These are phyloP conservation scores for Alnus rubra DNA, from an alignment of 306 rosid genomes.

Conservation along the genomic window DNA sequence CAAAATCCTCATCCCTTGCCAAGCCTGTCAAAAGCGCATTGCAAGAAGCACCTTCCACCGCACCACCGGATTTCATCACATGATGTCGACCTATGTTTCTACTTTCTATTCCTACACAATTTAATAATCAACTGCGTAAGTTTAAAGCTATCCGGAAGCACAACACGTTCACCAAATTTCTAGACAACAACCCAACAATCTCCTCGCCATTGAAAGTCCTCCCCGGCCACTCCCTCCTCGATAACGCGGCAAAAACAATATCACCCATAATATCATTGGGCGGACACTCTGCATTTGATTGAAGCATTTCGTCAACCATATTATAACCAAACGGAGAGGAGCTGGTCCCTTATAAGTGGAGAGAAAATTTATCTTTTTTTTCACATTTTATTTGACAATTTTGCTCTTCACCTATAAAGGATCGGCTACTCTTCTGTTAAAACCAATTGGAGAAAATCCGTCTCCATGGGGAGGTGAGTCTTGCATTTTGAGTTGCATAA, in stretches of 20 bases:
- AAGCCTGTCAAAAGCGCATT: constrained; percentile 69
- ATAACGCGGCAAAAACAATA: constrained; percentile 45
- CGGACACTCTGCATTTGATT: constrained; percentile 30
- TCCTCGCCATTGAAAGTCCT: constrained; percentile 47
- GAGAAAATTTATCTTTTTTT: too few relatives aligned
- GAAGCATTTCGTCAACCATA: constrained; percentile 76
- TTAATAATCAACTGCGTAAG: constrained; percentile 57
- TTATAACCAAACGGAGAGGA: not conserved
- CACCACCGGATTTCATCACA: constrained; percentile 54
- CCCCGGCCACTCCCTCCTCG: constrained; percentile 31
- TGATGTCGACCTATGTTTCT: constrained; percentile 35
- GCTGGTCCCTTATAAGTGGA: too few relatives aligned
- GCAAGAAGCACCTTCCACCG: constrained; percentile 56
- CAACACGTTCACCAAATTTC: constrained; percentile 40
- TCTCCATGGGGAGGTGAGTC: too few relatives aligned
- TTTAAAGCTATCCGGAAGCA: constrained; percentile 45
- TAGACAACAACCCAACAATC: constrained; percentile 46
- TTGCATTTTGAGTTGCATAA: too few relatives aligned
- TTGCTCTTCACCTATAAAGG: too few relatives aligned
- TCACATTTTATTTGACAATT: too few relatives aligned
- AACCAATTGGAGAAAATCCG: too few relatives aligned
- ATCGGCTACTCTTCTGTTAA: too few relatives aligned
- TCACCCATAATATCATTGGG: constrained; percentile 47
- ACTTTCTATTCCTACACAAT: constrained; percentile 55
- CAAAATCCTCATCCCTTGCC: constrained; percentile 45